Conservation (phyloP, 179 eudicot species). For the Spinacia oleracea region DNA sequence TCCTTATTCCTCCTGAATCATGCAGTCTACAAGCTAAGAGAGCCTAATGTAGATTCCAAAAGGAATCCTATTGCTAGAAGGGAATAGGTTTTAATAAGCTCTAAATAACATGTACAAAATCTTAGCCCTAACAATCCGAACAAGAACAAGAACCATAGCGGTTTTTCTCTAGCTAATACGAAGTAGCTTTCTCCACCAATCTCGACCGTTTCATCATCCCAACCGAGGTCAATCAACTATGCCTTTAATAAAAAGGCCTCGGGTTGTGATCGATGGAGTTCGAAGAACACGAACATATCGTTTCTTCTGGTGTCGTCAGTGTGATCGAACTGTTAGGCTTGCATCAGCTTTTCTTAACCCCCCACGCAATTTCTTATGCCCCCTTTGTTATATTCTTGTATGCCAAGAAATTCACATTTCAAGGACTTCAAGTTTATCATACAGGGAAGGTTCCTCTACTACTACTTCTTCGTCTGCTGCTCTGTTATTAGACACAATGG, state of each 20-base stretch:
- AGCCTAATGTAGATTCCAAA: neutral
- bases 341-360: conserved; percentile 22
- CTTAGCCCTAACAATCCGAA: neutral
- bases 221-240: conserved; percentile 2
- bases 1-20: neutral
- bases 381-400: conserved; percentile 29
- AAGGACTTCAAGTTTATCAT: conserved; percentile 16
- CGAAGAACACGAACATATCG: conserved; percentile 36
- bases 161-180: too few relatives aligned
- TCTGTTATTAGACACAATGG: conserved; percentile 31
- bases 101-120: neutral
- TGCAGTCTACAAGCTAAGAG: neutral
- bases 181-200: neutral
- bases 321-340: conserved; percentile 30
- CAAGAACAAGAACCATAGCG: neutral
- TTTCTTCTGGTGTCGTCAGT: conserved; percentile 35
- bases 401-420: conserved; percentile 23
- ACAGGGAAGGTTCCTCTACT: too few relatives aligned
- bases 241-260: conserved; percentile 28
- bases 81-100: neutral
- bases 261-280: conserved; percentile 29
- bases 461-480: conserved; percentile 20
- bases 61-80: neutral
- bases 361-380: conserved; percentile 20
- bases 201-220: neutral